A percentile compares a stretch with the other conserved stretches of the same genome.
phyloP scores from a whole-genome alignment of 345 rosid genomes.

The Pistacia integerrima region DNA sequence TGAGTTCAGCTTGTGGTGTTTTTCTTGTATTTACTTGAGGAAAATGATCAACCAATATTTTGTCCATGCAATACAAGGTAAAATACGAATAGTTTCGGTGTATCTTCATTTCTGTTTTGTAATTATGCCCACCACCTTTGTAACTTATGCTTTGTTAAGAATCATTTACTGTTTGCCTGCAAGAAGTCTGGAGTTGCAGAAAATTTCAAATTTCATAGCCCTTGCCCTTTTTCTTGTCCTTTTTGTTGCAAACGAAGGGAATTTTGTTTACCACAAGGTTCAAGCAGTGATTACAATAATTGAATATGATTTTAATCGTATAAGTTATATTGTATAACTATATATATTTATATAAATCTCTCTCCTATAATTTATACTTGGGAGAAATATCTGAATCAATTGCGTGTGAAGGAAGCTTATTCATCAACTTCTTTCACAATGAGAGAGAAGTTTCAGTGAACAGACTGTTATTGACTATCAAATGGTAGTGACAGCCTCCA shows the following conservation, averaged over 20 bases:
- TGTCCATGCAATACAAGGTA: slow-evolving; percentile 14
- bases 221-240: neutral
- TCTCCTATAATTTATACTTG: too few species aligned
- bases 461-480: neutral
- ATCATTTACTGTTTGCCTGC: slow-evolving; percentile 1
- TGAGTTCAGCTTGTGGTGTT: slow-evolving; percentile 15
- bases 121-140: slow-evolving; percentile 2
- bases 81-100: slow-evolving; percentile 13
- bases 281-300: neutral
- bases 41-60: neutral
- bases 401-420: neutral
- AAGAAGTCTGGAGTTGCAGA: neutral
- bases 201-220: neutral
- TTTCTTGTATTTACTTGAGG: neutral
- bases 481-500: neutral
- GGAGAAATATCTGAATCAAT: neutral
- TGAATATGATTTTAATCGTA: neutral
- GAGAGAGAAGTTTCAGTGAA: neutral
- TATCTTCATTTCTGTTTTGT: slow-evolving; percentile 4
- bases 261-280: neutral
- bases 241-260: neutral
- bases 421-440: neutral
- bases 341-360: too few species aligned
- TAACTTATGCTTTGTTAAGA: slow-evolving; percentile 1
- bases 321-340: too few species aligned